Percentiles rank a stretch among this genome's conserved stretches.
Conservation (phyloP, 2,329 filamentous ascomycete genomes). For the Trichoderma breve region DNA sequence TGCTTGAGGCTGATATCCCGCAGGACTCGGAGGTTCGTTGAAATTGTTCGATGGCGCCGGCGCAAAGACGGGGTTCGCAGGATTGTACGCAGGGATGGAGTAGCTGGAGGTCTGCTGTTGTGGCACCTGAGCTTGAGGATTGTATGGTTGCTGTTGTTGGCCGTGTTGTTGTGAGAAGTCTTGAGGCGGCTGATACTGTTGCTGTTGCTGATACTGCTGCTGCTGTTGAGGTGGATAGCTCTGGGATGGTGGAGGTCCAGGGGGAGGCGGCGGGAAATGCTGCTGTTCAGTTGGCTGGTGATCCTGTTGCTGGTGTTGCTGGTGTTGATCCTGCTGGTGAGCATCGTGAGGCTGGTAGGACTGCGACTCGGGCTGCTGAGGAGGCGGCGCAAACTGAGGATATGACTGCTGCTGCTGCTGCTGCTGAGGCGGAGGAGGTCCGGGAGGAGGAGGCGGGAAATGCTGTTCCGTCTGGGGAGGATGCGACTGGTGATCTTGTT, state of each 20-base stretch:
- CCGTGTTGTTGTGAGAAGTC: background rate
- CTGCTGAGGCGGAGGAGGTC: background rate
- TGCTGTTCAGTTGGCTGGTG: background rate
- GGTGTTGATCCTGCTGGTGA: background rate
- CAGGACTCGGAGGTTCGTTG: slow-evolving; percentile 5
- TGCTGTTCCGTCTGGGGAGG: background rate
- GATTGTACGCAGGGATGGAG: slow-evolving; percentile 32
- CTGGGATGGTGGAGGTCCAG: background rate
- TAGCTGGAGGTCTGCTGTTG: slow-evolving; percentile 25
- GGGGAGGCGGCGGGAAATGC: background rate
- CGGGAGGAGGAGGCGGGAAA: background rate
- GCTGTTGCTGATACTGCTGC: background rate
- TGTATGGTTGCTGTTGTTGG: background rate
- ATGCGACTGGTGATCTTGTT: background rate
- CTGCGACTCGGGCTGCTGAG: background rate
- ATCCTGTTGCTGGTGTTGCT: slow-evolving; percentile 1
- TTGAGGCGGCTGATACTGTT: background rate
- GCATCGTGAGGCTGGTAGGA: background rate
- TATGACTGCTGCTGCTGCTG: slow-evolving; percentile 12
- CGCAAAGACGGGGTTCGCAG: slow-evolving; percentile 33
- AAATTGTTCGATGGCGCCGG: slow-evolving; percentile 26
- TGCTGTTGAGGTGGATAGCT: background rate
- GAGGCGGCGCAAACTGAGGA: slow-evolving; percentile 1
- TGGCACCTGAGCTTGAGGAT: slow-evolving; percentile 4
- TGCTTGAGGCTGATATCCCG: background rate